Evolutionary conservation across 225 moss, liverwort and hornwort species (phyloP).

Genomic region (Pleurozium schreberi): DNA sequence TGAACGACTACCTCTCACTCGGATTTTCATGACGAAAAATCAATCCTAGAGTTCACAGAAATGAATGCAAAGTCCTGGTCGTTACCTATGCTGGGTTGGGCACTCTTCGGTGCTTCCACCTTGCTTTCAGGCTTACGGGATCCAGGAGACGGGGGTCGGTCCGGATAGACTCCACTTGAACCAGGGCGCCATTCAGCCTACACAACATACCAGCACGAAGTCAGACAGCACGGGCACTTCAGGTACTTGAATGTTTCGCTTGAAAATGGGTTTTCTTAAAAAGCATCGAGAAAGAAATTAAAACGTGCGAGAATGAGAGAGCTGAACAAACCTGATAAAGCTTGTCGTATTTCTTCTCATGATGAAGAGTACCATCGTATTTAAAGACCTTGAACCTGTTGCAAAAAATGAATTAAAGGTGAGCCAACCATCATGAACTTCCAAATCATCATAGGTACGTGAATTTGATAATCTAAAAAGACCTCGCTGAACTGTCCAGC

Average conservation of each 20-base stretch:
- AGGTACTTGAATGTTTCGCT: neutral
- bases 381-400: conserved; percentile 86
- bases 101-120: conserved; percentile 26
- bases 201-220: neutral
- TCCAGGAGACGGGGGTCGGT: conserved; percentile 62
- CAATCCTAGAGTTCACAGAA: neutral
- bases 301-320: neutral
- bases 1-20: neutral
- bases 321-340: conserved; percentile 63
- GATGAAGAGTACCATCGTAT: conserved; percentile 63
- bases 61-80: neutral
- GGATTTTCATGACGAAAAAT: neutral
- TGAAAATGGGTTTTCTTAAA: neutral
- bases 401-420: neutral
- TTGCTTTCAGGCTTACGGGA: conserved; percentile 40
- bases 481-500: neutral
- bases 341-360: conserved; percentile 67
- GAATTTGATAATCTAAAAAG: neutral
- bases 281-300: neutral
- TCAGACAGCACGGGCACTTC: neutral
- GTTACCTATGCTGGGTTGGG: conserved; percentile 20
- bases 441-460: neutral
- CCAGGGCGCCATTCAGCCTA: conserved; percentile 83
- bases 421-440: neutral
- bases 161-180: conserved; percentile 47